phyloP scores from a whole-genome alignment of 176 grass and related monocot genomes.

The Oryza officinalis region DNA sequence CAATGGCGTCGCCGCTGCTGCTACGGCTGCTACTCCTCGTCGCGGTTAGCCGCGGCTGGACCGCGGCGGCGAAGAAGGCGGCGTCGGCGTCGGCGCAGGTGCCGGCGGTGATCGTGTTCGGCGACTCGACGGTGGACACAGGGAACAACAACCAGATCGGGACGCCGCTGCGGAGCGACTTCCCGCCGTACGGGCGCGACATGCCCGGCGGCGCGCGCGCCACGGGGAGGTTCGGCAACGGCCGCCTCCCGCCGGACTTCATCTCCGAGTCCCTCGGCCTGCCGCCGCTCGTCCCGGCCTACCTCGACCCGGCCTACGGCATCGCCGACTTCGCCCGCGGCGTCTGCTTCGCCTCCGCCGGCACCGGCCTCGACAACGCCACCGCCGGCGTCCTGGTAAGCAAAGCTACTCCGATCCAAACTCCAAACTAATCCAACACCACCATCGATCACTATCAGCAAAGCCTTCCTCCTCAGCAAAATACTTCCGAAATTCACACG shows the following conservation, averaged over 20 bases:
- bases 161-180: constrained; percentile 56
- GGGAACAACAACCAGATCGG: constrained; percentile 83
- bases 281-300: constrained; percentile 72
- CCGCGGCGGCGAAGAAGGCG: not conserved
- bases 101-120: constrained; percentile 90
- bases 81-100: not conserved
- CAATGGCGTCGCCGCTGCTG: not conserved
- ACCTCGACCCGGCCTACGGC: constrained; percentile 69
- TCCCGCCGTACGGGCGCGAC: constrained; percentile 63
- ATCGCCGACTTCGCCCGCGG: constrained; percentile 69
- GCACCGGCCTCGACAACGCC: constrained; percentile 74
- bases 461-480: too few relatives aligned
- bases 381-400: constrained; percentile 69
- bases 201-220: constrained; percentile 50
- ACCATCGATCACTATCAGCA: not conserved
- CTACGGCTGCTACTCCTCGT: not conserved
- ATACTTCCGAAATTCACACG: too few relatives aligned
- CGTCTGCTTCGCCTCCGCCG: constrained; percentile 89
- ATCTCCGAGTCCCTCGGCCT: constrained; percentile 79
- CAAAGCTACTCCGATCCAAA: too few relatives aligned
- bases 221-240: constrained; percentile 86
- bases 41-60: not conserved
- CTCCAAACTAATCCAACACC: not conserved
- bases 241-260: constrained; percentile 66
- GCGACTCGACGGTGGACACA: constrained; percentile 86